Evolutionary conservation across 1,284 basidiomycete genomes (phyloP), one percentile per base, ranked within the genome.

Genomic region (Phaffia rhodozyma): DNA sequence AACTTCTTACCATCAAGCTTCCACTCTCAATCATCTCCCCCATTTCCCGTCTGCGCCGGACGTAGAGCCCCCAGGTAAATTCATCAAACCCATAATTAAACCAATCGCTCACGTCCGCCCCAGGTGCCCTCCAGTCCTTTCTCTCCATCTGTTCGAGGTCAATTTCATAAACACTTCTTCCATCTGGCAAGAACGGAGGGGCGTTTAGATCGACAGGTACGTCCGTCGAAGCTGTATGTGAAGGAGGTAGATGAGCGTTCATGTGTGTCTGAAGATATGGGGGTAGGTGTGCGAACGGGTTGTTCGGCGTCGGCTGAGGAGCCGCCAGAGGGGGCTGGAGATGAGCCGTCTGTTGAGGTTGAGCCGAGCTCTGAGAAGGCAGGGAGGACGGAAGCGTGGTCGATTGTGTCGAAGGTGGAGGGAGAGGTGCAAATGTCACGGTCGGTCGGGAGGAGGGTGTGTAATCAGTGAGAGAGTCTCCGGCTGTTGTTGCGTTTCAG

Each of bases 71-170:
- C 90, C 92, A 99, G 23, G 87, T 87, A 18, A 91, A 82, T 76
- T 99, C 96, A 74, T 98, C 94, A 73, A 98, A 98, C 0, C 96
- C 96, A 71, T 97, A 98, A 77, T 99, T 98, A 79, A 98, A 99
- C 86, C 91, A 99, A 77, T 97, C 94, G 70, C 88, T 89, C 63
- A 97, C 80, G 77, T 97, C 91, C 7, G 90, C 86, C 21, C 96
- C 96, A 11, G 93, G 88, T 62, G 86, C 78, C 65, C 94, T 80
- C 96, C 96, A 99, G 2, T 88, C 86, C 74, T 96, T 94, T 64
- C 89, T 87, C 27, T 86, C 79, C 74, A 97, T 81, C 27, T 86
- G 83, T 29, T 80, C 81, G 58, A 97, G 73, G 74, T 98, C 94
- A 54, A 94, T 82, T 67, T 97, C 91, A 56, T 92, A 85, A 60